A percentile compares a stretch with the other conserved stretches of the same genome.
These are phyloP conservation scores for Perkinsus chesapeaki DNA, from an alignment of 169 alveolate species.

Conservation along the genomic window DNA sequence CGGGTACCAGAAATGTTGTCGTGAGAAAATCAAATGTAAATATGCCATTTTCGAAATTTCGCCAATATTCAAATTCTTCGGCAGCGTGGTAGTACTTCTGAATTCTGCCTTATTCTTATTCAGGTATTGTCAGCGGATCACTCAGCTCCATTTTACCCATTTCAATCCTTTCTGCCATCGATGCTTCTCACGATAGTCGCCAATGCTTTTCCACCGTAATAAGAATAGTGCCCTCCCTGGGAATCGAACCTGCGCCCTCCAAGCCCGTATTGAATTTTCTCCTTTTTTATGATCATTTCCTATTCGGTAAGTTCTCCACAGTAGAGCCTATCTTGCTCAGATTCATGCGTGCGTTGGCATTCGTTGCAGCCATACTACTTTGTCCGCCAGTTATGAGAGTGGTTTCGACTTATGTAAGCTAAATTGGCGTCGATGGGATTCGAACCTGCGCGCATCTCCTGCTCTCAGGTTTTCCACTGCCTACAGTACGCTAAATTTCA, in stretches of 20 bases:
- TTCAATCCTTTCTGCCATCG: not conserved
- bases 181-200: not conserved
- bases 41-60: too few species aligned
- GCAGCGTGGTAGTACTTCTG: too few species aligned
- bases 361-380: not conserved
- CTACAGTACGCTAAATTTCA: not conserved
- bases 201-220: not conserved
- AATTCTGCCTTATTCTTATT: too few species aligned
- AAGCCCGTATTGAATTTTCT: too few species aligned
- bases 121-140: not conserved
- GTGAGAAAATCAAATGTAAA: too few species aligned
- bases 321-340: not conserved
- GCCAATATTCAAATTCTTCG: too few species aligned
- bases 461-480: not conserved
- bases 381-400: not conserved
- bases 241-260: not conserved
- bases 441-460: not conserved
- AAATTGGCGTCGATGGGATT: not conserved
- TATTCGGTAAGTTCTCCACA: too few species aligned
- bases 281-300: too few species aligned
- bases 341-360: not conserved
- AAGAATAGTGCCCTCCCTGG: not conserved
- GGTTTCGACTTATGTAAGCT: not conserved
- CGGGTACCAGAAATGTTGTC: too few species aligned
- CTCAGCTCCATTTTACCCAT: not conserved